These are phyloP conservation scores for Monoraphidium neglectum DNA, from an alignment of 139 green algal genomes.

Conservation along the genomic window DNA sequence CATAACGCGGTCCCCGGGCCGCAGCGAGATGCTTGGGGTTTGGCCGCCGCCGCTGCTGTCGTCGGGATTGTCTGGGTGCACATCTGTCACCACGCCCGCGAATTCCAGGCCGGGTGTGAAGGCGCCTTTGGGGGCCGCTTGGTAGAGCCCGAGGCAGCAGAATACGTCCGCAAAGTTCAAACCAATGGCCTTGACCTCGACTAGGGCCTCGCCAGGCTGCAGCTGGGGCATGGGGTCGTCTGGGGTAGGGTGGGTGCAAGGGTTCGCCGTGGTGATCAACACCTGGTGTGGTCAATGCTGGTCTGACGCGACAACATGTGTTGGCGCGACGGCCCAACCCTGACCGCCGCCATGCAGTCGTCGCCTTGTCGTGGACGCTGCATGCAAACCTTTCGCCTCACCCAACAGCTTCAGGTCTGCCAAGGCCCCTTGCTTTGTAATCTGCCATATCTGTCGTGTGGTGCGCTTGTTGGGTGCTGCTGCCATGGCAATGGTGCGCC, in stretches of 20 bases:
- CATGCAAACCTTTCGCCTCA: neutral
- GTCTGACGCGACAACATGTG: neutral
- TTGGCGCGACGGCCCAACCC: conserved; percentile 13
- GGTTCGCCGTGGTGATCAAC: no score
- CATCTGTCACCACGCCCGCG: conserved; percentile 16
- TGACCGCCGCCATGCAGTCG: neutral
- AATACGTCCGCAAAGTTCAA: conserved; percentile 62
- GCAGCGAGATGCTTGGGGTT: neutral
- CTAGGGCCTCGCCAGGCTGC: neutral
- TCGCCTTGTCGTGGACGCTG: neutral
- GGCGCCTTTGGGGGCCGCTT: conserved; percentile 25
- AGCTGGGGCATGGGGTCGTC: conserved; percentile 13
- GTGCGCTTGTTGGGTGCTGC: neutral
- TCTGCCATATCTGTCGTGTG: conserved; percentile 12
- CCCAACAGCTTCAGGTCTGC: neutral
- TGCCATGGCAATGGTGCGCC: no score
- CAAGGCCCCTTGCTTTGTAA: conserved; percentile 2
- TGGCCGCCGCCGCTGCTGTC: neutral
- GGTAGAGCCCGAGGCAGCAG: conserved; percentile 48
- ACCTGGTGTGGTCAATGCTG: neutral
- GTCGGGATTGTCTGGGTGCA: neutral
- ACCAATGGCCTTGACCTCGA: conserved; percentile 16
- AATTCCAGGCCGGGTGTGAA: conserved; percentile 51
- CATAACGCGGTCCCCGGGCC: conserved; percentile 39
- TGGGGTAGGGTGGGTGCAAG: neutral